A percentile compares a stretch with the other conserved stretches of the same genome.
These are phyloP conservation scores for Colletotrichum sp. DNA, from an alignment of 2,329 filamentous ascomycete genomes.

Conservation along the genomic window DNA sequence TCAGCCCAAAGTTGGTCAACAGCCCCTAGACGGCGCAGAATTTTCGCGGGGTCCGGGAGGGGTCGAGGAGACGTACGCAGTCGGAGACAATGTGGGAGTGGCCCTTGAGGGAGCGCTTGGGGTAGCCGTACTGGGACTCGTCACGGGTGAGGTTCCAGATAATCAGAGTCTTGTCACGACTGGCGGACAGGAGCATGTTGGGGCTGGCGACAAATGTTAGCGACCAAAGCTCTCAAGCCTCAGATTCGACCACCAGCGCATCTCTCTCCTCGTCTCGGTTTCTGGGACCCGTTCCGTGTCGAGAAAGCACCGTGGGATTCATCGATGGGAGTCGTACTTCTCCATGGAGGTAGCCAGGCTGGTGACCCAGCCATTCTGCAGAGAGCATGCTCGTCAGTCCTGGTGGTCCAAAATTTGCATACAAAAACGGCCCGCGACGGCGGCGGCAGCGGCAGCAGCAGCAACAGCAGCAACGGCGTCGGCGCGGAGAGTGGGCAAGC, in stretches of 20 bases:
- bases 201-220: conserved; percentile 63
- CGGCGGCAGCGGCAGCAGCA: not conserved
- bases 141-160: conserved; percentile 99
- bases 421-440: not conserved
- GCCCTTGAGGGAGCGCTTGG: conserved; percentile 97
- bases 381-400: conserved; percentile 23
- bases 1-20: conserved; percentile 35
- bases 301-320: not conserved
- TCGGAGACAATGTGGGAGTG: conserved; percentile 99
- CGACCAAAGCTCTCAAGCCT: conserved; percentile 23
- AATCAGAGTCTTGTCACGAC: conserved; percentile 98
- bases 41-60: conserved; percentile 5
- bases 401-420: not conserved
- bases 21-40: not conserved
- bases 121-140: conserved; percentile 97
- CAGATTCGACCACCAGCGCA: conserved; percentile 12
- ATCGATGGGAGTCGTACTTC: conserved; percentile 70
- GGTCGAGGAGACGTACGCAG: conserved; percentile 76
- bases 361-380: conserved; percentile 95
- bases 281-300: not conserved
- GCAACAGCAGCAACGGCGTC: conserved; percentile 31
- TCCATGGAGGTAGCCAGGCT: conserved; percentile 97
- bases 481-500: conserved; percentile 22
- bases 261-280: conserved; percentile 14
- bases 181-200: conserved; percentile 99